phyloP scores from a whole-genome alignment of 345 rosid species.

The Xanthoceras sorbifolium region DNA sequence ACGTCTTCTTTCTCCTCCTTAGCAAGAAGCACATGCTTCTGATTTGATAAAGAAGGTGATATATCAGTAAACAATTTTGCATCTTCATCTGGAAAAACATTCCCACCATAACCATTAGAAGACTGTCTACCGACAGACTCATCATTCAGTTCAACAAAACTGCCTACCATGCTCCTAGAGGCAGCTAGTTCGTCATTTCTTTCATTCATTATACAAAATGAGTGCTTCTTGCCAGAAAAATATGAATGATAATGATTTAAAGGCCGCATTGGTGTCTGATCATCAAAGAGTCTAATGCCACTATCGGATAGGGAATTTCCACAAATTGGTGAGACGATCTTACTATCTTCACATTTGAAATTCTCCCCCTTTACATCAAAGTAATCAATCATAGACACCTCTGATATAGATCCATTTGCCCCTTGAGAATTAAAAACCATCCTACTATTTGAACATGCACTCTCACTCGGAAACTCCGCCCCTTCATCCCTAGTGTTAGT shows the following conservation, averaged over 20 bases:
- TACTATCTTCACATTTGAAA: conserved; percentile 36
- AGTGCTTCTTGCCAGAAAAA: conserved; percentile 26
- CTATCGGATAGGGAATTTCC: conserved; percentile 32
- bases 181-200: conserved; percentile 27
- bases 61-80: conserved; percentile 30
- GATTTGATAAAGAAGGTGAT: conserved; percentile 25
- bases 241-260: conserved; percentile 26
- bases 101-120: conserved; percentile 24
- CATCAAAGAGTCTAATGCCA: conserved; percentile 32
- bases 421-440: conserved; percentile 36
- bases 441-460: conserved; percentile 36
- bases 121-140: conserved; percentile 20
- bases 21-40: conserved; percentile 17
- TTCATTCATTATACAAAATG: conserved; percentile 31
- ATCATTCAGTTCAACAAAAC: conserved; percentile 33
- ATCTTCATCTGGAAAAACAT: conserved; percentile 35
- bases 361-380: conserved; percentile 34
- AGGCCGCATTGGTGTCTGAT: conserved; percentile 27
- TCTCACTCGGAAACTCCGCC: conserved; percentile 41
- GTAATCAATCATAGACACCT: conserved; percentile 35
- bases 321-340: conserved; percentile 30
- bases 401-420: conserved; percentile 34
- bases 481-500: conserved; percentile 44
- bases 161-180: conserved; percentile 28
- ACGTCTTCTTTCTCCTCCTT: conserved; percentile 33